phyloP scores from a whole-genome alignment of 192 early-diverging fungal genomes.

The Entrophospora sp. region DNA sequence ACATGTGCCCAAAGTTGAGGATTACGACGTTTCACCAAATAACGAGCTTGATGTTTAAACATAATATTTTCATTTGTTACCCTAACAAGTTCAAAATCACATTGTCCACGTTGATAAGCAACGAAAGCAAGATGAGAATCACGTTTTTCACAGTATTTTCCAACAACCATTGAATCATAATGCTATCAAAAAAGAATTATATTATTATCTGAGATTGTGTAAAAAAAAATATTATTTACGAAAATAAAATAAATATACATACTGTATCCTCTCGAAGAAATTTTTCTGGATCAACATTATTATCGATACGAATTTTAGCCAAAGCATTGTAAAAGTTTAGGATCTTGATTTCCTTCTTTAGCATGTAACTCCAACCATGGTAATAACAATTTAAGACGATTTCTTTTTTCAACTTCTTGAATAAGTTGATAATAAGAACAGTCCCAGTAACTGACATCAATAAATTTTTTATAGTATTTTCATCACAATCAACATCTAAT shows the following conservation, averaged over 20 bases:
- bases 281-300: conserved; percentile 94
- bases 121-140: conserved; percentile 95
- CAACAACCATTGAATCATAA: conserved; percentile 87
- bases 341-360: conserved; percentile 81
- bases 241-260: conserved; percentile 7
- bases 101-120: conserved; percentile 89
- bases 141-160: conserved; percentile 98
- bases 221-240: no score
- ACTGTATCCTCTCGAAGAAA: conserved; percentile 83
- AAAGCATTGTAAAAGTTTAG: conserved; percentile 94
- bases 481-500: conserved; percentile 97
- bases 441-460: conserved; percentile 74
- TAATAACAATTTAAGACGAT: conserved; percentile 89
- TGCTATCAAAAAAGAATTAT: conserved; percentile 31
- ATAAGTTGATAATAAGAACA: conserved; percentile 79
- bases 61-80: conserved; percentile 97
- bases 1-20: conserved; percentile 78
- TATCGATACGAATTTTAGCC: conserved; percentile 99
- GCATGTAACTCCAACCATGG: conserved; percentile 90
- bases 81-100: conserved; percentile 89
- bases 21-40: conserved; percentile 86
- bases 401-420: conserved; percentile 90
- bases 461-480: conserved; percentile 84
- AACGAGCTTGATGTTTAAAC: conserved; percentile 99
- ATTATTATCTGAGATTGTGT: no score